Conservation (phyloP, 495 filamentous ascomycete genomes). For the Daldinia grandis region DNA sequence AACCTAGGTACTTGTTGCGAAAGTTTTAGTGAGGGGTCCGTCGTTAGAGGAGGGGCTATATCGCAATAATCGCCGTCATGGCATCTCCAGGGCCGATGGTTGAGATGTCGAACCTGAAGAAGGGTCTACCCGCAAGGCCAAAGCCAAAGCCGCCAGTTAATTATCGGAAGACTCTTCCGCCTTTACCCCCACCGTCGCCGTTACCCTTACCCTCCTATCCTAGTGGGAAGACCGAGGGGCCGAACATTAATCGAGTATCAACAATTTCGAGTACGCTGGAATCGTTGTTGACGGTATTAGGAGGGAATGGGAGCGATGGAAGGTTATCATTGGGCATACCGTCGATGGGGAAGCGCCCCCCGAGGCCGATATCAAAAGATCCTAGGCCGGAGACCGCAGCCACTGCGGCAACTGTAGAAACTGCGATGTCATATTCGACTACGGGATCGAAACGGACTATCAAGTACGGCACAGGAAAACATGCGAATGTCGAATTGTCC, state of each 20-base stretch:
- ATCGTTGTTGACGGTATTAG: conserved; percentile 13
- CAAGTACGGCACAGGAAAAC: conserved; percentile 58
- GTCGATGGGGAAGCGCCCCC: conserved; percentile 13
- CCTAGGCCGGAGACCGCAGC: conserved; percentile 43
- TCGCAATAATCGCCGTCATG: conserved; percentile 6
- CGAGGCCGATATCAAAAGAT: conserved; percentile 35
- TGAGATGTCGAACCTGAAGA: conserved; percentile 35
- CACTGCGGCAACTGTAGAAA: conserved; percentile 36
- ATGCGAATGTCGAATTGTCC: conserved; percentile 54
- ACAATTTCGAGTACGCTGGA: conserved; percentile 18
- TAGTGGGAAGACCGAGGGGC: not conserved
- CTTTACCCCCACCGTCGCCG: conserved; percentile 38
- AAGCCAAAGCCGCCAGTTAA: conserved; percentile 28
- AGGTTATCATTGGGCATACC: conserved; percentile 20
- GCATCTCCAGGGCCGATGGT: conserved; percentile 29
- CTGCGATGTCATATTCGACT: conserved; percentile 48
- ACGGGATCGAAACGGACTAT: conserved; percentile 49
- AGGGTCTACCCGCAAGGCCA: conserved; percentile 28
- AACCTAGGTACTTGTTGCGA: not conserved
- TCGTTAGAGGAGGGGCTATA: not conserved
- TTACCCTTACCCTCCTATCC: conserved; percentile 17
- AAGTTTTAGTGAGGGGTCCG: not conserved
- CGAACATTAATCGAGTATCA: conserved; percentile 5
- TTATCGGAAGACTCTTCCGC: conserved; percentile 40
- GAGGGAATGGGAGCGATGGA: conserved; percentile 12